A percentile compares a stretch with the other conserved stretches of the same genome.
phyloP scores from a whole-genome alignment of 495 filamentous ascomycete species.

The Apiosordaria backusii region DNA sequence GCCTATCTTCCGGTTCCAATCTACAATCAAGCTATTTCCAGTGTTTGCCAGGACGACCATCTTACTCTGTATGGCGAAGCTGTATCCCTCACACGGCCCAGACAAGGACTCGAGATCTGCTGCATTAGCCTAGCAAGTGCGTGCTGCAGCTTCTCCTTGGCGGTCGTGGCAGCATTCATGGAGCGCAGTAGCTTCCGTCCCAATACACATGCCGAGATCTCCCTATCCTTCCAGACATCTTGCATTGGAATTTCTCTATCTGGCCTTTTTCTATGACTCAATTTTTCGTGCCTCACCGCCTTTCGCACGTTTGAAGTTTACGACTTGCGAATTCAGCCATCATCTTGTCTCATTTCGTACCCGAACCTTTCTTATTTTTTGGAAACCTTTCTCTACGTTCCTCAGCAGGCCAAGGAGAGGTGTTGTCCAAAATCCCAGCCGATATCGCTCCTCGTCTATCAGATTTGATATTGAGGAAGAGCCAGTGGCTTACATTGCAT shows the following conservation, averaged over 20 bases:
- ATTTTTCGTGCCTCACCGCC: background rate
- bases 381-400: background rate
- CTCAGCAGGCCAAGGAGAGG: background rate
- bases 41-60: background rate
- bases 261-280: slow-evolving; percentile 4
- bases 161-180: background rate
- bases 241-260: background rate
- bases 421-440: background rate
- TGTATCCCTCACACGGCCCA: background rate
- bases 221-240: background rate
- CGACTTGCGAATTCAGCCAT: background rate
- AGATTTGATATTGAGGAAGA: background rate
- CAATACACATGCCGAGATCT: slow-evolving; percentile 4
- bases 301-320: background rate
- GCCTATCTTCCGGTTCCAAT: background rate
- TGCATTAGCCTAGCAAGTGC: slow-evolving; percentile 15
- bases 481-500: background rate
- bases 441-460: background rate
- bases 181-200: slow-evolving; percentile 7
- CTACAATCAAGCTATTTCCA: background rate
- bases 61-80: background rate
- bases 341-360: background rate
- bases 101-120: slow-evolving; percentile 17
- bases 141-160: slow-evolving; percentile 15
- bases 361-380: background rate